These are phyloP conservation scores for Rhizopus delemar DNA, from an alignment of 371 early-diverging fungal species.

Conservation along the genomic window DNA sequence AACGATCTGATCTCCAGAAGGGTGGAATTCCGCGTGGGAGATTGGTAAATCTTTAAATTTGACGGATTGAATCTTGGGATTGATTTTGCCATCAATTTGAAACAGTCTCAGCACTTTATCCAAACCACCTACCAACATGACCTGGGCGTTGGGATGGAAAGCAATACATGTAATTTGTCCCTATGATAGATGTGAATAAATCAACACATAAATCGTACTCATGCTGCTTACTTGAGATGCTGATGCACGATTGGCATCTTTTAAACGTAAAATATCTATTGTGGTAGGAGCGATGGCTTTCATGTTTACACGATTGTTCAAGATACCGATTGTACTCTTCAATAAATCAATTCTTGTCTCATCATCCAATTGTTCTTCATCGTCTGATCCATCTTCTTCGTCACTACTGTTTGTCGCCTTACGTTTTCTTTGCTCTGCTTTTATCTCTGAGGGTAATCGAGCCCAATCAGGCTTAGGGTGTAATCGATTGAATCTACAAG, in stretches of 20 bases:
- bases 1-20: constrained; percentile 74
- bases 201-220: background rate
- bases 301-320: constrained; percentile 35
- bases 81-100: constrained; percentile 88
- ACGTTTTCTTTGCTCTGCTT: constrained; percentile 30
- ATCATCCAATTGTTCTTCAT: constrained; percentile 46
- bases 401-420: constrained; percentile 34
- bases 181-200: constrained; percentile 29
- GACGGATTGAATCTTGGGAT: constrained; percentile 84
- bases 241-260: constrained; percentile 69
- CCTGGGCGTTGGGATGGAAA: constrained; percentile 91
- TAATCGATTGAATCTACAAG: constrained; percentile 70
- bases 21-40: constrained; percentile 70
- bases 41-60: constrained; percentile 83
- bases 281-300: constrained; percentile 52
- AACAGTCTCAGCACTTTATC: constrained; percentile 87
- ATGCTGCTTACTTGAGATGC: constrained; percentile 23
- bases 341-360: constrained; percentile 45
- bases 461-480: constrained; percentile 93
- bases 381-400: constrained; percentile 35
- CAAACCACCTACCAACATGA: constrained; percentile 81
- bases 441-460: constrained; percentile 45
- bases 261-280: constrained; percentile 67
- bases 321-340: constrained; percentile 57
- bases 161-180: constrained; percentile 67